Evolutionary conservation across 2,329 filamentous ascomycete species (phyloP).

Genomic region (Fusarium sp.): DNA sequence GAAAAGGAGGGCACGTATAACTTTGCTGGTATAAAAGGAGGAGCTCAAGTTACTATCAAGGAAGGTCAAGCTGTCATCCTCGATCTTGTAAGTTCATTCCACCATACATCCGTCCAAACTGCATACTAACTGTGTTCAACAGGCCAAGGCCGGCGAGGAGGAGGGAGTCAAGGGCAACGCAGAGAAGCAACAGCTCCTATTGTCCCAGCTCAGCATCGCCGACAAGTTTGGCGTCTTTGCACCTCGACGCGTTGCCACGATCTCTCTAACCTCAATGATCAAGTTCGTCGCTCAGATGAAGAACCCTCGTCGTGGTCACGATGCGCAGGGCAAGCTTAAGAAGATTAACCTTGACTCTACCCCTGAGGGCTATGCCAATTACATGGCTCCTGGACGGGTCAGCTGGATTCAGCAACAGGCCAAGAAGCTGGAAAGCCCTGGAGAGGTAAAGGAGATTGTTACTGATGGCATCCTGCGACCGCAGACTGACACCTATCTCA

Average conservation of each 20-base stretch:
- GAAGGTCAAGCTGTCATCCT: background rate
- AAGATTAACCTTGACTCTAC: slow-evolving; percentile 23
- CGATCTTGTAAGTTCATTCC: background rate
- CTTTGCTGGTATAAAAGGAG: too few species aligned
- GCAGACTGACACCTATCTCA: background rate
- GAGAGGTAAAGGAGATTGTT: background rate
- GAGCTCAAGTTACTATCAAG: background rate
- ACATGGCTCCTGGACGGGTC: slow-evolving; percentile 20
- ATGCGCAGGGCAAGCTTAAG: slow-evolving; percentile 32
- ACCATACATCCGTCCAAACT: too few species aligned
- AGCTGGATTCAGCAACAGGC: background rate
- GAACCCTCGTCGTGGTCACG: slow-evolving; percentile 35
- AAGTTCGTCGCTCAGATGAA: slow-evolving; percentile 36
- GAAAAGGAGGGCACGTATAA: accelerated
- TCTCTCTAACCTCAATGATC: slow-evolving; percentile 24
- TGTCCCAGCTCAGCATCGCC: background rate
- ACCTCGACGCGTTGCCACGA: background rate
- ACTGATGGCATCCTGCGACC: background rate
- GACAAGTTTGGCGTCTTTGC: slow-evolving; percentile 6
- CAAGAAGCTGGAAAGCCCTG: background rate
- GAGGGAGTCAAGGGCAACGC: background rate
- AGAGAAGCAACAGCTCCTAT: background rate
- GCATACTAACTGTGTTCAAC: too few species aligned
- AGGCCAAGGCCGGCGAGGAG: background rate
- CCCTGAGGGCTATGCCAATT: slow-evolving; percentile 33